Base-by-base conservation (phyloP, 495 filamentous ascomycete genomes). In the Platismatia glauca region DNA sequence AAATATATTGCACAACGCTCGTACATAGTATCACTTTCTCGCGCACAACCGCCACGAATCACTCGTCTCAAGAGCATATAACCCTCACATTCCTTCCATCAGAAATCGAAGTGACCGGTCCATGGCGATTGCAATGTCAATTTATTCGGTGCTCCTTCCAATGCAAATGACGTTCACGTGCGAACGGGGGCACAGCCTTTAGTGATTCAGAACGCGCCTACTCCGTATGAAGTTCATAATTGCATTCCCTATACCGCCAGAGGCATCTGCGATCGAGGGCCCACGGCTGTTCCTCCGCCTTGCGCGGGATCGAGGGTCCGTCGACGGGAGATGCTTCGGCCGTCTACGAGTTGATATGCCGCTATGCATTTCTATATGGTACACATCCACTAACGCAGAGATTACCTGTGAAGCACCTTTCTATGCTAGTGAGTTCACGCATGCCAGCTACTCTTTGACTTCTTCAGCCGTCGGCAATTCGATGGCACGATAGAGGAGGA, bases 401-500 rank as follows among this genome's bases (percentile, higher is more conserved):
- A 20, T 20, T 20, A 29, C 20, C 7, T 8, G 20, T 4, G 27
- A 29, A 53, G 16, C 50, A 20, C 15, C 16, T 33, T 20, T 53
- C 29, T 53, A 33, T 33, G 29, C 50, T 0, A 53, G n/a, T 3
- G 24, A 16, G 3, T 31, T 31, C 48, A 33, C n/a, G 15, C 29
- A 6, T 33, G 15, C 50, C 29, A 53, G 50, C 50, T 53, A 53
- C 43, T 52, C 67, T 64, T 76, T 71, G 27, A 71, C 66, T 67
- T 76, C 83, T 35, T 84, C 77, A 31, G 76, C 63, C 15, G 76
- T 78, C 18, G 84, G 80, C 35, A 88, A 71, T 27, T 86, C 82
- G 59, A 96, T 89, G 11, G 95, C 94, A 37, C 86, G 84, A 74
- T 97, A 98, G 15, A 98, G 84, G 34, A 96, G 78, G 65, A 98